Percentiles rank a stretch among this genome's conserved stretches.
Conservation (phyloP, 805 yeast genomes). For the Candida yuanshanica region DNA sequence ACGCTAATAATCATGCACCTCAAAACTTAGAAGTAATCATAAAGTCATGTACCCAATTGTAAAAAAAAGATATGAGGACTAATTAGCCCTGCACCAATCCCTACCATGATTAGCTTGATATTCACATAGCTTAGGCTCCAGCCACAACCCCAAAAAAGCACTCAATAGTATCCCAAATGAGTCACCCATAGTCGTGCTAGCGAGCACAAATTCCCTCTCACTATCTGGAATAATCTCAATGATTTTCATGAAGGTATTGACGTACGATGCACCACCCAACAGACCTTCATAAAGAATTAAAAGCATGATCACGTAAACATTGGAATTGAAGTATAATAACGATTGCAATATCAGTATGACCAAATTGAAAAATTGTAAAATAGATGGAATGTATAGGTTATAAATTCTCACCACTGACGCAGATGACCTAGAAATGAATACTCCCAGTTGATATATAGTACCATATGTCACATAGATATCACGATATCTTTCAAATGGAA, state of each 20-base stretch:
- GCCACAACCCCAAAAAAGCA: conserved; percentile 65
- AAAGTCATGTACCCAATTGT: too few species aligned
- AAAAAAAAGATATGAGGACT: too few species aligned
- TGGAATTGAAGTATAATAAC: conserved; percentile 46
- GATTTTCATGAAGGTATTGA: conserved; percentile 78
- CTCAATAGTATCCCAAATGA: conserved; percentile 81
- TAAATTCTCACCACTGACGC: conserved; percentile 56
- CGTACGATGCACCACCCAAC: conserved; percentile 86
- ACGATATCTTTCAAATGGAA: conserved; percentile 67
- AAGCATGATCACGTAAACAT: conserved; percentile 54
- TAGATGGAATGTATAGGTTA: conserved; percentile 54
- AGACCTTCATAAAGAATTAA: conserved; percentile 83
- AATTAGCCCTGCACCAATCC: conserved; percentile 61
- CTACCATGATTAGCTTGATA: conserved; percentile 69
- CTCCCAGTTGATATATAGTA: conserved; percentile 86
- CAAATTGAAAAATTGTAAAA: conserved; percentile 64
- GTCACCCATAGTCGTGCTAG: conserved; percentile 79
- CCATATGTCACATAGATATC: conserved; percentile 92
- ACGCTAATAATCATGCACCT: too few species aligned
- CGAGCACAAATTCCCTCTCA: conserved; percentile 74
- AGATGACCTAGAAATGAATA: conserved; percentile 85
- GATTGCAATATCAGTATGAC: conserved; percentile 59
- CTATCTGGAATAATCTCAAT: conserved; percentile 47
- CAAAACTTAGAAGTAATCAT: too few species aligned
- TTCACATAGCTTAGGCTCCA: conserved; percentile 68